Percentiles rank a stretch among this genome's conserved stretches.
Evolutionary conservation across 306 rosid species (phyloP).

Genomic region (Benincasa hispida): DNA sequence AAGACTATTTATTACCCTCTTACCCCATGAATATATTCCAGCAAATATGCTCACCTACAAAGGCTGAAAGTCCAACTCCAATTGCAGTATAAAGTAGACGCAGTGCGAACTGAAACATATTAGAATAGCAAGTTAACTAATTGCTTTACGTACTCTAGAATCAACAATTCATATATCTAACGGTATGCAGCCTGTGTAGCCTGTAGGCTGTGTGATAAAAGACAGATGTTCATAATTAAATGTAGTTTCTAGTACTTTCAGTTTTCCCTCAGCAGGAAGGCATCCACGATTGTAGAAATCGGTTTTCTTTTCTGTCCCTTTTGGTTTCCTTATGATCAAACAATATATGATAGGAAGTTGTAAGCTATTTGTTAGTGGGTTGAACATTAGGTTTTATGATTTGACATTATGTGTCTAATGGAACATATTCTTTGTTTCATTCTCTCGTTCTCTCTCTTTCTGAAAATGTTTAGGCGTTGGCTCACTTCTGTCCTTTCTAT

Average conservation of each 20-base stretch:
- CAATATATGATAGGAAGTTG: background rate
- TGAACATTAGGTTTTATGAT: background rate
- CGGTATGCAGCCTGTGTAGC: background rate
- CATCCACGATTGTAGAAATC: background rate
- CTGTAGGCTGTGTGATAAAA: background rate
- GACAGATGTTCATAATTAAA: background rate
- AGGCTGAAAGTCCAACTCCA: slow-evolving; percentile 70
- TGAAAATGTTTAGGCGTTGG: background rate
- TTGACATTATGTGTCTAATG: no score
- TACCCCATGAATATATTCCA: background rate
- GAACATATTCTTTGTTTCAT: background rate
- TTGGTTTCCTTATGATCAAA: background rate
- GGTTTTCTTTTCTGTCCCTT: background rate
- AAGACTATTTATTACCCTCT: background rate
- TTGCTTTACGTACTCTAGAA: slow-evolving; percentile 5
- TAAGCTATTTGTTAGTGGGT: background rate
- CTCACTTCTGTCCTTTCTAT: background rate
- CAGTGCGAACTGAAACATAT: slow-evolving; percentile 46
- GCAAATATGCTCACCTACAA: slow-evolving; percentile 43
- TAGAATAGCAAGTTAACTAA: slow-evolving; percentile 10
- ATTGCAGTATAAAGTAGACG: slow-evolving; percentile 55
- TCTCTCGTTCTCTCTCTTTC: background rate
- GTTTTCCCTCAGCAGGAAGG: background rate
- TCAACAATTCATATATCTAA: background rate
- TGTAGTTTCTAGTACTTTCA: background rate